Evolutionary conservation across 208 protist species (phyloP).

Genomic region (Herpetomonas muscarum): DNA sequence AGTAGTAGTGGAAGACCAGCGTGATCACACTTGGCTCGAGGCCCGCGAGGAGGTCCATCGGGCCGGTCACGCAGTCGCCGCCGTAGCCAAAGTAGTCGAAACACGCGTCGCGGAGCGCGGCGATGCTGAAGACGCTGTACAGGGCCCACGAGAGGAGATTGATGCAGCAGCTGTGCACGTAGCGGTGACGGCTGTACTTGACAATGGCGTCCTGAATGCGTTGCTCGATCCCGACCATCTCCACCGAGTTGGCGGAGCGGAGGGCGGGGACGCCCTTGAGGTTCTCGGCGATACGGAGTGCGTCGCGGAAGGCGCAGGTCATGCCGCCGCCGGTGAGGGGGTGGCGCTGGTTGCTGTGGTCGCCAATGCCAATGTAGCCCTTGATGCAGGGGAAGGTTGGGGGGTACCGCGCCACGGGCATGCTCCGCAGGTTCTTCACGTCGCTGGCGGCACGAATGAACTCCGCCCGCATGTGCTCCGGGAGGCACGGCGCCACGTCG

Average conservation of each 20-base stretch:
- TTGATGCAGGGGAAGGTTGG: conserved; percentile 62
- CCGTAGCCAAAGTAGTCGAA: conserved; percentile 90
- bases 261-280: conserved; percentile 51
- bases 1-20: conserved; percentile 86
- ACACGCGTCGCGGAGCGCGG: conserved; percentile 74
- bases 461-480: conserved; percentile 59
- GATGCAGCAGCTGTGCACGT: conserved; percentile 79
- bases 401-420: conserved; percentile 76
- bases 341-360: conserved; percentile 94
- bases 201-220: conserved; percentile 53
- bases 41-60: conserved; percentile 83
- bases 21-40: conserved; percentile 53
- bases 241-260: conserved; percentile 24
- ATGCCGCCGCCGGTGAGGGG: conserved; percentile 92
- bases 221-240: conserved; percentile 60
- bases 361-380: conserved; percentile 90
- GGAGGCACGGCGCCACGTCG: conserved; percentile 79
- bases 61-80: conserved; percentile 79
- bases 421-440: conserved; percentile 66
- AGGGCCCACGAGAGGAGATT: conserved; percentile 92
- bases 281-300: conserved; percentile 51
- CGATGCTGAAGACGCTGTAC: conserved; percentile 80
- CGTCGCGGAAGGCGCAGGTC: conserved; percentile 90
- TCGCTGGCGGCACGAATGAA: conserved; percentile 64
- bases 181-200: conserved; percentile 47